Percentiles rank a stretch among this genome's conserved stretches.
phyloP scores from a whole-genome alignment of 768 basidiomycete species.

The Galerina sulciceps region DNA sequence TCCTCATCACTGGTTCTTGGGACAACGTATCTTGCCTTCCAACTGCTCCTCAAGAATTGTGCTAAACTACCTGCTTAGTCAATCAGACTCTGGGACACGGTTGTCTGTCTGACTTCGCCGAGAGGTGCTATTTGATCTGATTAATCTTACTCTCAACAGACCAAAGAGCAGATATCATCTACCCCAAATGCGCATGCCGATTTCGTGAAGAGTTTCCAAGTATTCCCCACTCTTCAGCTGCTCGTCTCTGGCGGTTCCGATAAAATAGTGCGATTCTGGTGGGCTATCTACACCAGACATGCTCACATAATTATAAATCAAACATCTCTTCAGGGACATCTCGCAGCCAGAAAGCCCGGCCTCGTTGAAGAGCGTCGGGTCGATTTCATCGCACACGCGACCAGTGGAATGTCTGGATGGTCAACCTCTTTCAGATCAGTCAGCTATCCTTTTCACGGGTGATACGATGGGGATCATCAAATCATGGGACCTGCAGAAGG shows the following conservation, averaged over 20 bases:
- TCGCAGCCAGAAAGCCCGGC: constrained; percentile 44
- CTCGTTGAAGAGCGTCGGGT: constrained; percentile 59
- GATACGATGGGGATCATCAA: constrained; percentile 94
- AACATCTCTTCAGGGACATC: constrained; percentile 66
- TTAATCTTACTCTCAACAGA: constrained; percentile 44
- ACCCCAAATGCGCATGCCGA: constrained; percentile 78
- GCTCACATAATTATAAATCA: not conserved
- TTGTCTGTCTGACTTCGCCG: constrained; percentile 46
- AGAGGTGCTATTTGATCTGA: not conserved
- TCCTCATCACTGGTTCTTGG: constrained; percentile 93
- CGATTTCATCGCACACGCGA: constrained; percentile 83
- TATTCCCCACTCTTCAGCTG: constrained; percentile 66
- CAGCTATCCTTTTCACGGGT: constrained; percentile 71
- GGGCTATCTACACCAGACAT: constrained; percentile 24
- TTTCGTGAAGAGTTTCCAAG: constrained; percentile 86
- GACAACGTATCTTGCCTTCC: constrained; percentile 60
- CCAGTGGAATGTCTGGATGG: constrained; percentile 83
- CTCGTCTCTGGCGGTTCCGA: constrained; percentile 91
- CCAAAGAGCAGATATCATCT: constrained; percentile 68
- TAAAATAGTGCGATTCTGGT: constrained; percentile 89
- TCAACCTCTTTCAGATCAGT: constrained; percentile 45
- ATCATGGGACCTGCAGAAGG: constrained; percentile 71
- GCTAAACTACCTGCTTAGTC: constrained; percentile 49
- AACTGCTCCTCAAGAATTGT: not conserved
- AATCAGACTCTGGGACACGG: constrained; percentile 85